Evolutionary conservation across 2,329 filamentous ascomycete genomes (phyloP).

Genomic region (Arthrobotrys sinensis): DNA sequence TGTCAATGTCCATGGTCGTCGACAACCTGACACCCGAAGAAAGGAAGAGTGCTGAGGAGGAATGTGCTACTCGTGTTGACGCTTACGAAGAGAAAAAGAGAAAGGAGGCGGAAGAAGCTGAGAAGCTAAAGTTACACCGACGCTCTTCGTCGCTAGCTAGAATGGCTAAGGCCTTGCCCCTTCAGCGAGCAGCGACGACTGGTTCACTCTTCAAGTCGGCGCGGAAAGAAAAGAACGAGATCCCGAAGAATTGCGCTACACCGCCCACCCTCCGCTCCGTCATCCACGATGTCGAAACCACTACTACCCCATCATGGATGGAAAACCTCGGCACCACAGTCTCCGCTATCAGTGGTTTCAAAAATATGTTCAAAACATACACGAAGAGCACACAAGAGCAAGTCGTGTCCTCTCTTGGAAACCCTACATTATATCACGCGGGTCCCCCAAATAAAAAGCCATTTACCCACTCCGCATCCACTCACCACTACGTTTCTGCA

Average conservation of each 20-base stretch:
- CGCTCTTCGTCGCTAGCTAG: conserved; percentile 31
- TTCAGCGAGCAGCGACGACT: conserved; percentile 46
- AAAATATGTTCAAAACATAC: conserved; percentile 59
- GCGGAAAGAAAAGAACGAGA: conserved; percentile 26
- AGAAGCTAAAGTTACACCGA: conserved; percentile 40
- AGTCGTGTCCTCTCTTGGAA: conserved; percentile 40
- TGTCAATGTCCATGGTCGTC: conserved; percentile 58
- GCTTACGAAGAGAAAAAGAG: conserved; percentile 30
- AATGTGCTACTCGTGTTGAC: conserved; percentile 25
- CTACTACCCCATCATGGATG: conserved; percentile 62
- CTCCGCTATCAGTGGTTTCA: conserved; percentile 42
- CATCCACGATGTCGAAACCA: conserved; percentile 62
- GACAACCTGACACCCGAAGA: conserved; percentile 55
- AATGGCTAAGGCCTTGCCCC: background rate
- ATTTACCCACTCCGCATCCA: conserved; percentile 62
- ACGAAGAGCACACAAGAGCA: conserved; percentile 56
- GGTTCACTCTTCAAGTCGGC: conserved; percentile 53
- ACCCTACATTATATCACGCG: conserved; percentile 49
- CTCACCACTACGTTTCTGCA: conserved; percentile 63
- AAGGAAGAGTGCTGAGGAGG: conserved; percentile 45
- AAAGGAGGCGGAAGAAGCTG: conserved; percentile 39
- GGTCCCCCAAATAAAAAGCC: conserved; percentile 58
- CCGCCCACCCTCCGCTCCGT: conserved; percentile 42
- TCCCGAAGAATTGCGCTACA: conserved; percentile 12
- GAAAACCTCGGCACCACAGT: conserved; percentile 60